phyloP scores from a whole-genome alignment of 2,329 filamentous ascomycete genomes.

The Xylariaceae sp. region DNA sequence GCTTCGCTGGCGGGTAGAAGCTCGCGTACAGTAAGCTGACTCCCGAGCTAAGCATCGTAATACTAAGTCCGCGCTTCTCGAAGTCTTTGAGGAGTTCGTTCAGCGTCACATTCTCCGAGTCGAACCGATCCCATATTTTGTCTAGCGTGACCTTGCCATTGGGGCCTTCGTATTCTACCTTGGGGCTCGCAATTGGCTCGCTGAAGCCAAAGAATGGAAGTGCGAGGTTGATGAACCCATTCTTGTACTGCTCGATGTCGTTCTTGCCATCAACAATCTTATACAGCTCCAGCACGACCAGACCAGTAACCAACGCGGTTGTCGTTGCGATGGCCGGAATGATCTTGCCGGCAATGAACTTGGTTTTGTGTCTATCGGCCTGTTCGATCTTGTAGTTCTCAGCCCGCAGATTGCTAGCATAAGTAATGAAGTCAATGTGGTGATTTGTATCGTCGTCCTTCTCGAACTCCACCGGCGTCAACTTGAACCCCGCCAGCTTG shows the following conservation, averaged over 20 bases:
- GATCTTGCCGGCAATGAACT: conserved; percentile 99
- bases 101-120: conserved; percentile 84
- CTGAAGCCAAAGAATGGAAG: conserved; percentile 98
- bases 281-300: conserved; percentile 92
- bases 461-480: conserved; percentile 93
- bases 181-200: conserved; percentile 92
- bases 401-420: conserved; percentile 92
- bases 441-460: conserved; percentile 98
- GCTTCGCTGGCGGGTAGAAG: conserved; percentile 81
- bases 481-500: conserved; percentile 83
- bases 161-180: conserved; percentile 84
- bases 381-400: conserved; percentile 97
- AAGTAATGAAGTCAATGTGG: conserved; percentile 99
- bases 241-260: conserved; percentile 99
- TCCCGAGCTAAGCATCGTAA: conserved; percentile 96
- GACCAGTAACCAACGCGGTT: conserved; percentile 90
- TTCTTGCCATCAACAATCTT: conserved; percentile 96
- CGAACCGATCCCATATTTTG: conserved; percentile 98
- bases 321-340: conserved; percentile 98
- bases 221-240: conserved; percentile 95
- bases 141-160: conserved; percentile 83
- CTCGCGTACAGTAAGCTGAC: conserved; percentile 92
- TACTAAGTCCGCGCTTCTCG: conserved; percentile 76
- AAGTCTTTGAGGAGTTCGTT: conserved; percentile 84
- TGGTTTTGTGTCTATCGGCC: conserved; percentile 95